Conservation (phyloP, 1,139 yeast species). For the Debaryomyces fabryi region DNA sequence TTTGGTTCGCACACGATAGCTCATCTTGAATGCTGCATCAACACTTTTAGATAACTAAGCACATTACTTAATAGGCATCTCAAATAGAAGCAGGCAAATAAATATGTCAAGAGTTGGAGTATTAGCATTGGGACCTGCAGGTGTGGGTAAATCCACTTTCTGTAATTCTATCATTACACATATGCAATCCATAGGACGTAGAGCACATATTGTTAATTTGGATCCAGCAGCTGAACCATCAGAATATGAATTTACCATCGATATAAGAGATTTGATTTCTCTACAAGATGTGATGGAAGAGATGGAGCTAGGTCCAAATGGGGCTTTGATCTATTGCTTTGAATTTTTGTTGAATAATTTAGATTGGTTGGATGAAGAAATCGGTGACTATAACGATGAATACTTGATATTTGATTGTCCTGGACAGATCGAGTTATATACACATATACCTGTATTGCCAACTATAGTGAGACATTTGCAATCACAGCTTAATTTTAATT, state of each 20-base stretch:
- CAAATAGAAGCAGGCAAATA: background rate
- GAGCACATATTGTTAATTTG: slow-evolving; percentile 91
- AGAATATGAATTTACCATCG: slow-evolving; percentile 89
- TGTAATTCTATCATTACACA: slow-evolving; percentile 86
- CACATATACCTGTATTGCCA: slow-evolving; percentile 93
- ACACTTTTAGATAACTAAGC: slow-evolving; percentile 2
- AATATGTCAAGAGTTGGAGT: slow-evolving; percentile 93
- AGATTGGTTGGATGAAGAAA: slow-evolving; percentile 96
- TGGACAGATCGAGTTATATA: slow-evolving; percentile 94
- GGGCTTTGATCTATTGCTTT: slow-evolving; percentile 90
- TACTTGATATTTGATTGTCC: slow-evolving; percentile 96
- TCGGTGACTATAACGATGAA: slow-evolving; percentile 92
- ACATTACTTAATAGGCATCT: background rate
- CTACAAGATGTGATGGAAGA: slow-evolving; percentile 98
- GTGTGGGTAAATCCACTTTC: slow-evolving; percentile 92
- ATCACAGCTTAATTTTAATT: slow-evolving; percentile 73
- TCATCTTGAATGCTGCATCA: slow-evolving; percentile 6
- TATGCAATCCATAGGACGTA: slow-evolving; percentile 86
- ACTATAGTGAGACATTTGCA: slow-evolving; percentile 82
- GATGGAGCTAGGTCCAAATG: slow-evolving; percentile 92
- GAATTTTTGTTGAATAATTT: slow-evolving; percentile 83
- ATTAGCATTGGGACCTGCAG: slow-evolving; percentile 96
- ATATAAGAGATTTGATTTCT: slow-evolving; percentile 87
- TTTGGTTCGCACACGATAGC: slow-evolving; percentile 1
- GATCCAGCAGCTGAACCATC: slow-evolving; percentile 98